Conservation (phyloP, 2,329 filamentous ascomycete species). For the Fusarium sp. region DNA sequence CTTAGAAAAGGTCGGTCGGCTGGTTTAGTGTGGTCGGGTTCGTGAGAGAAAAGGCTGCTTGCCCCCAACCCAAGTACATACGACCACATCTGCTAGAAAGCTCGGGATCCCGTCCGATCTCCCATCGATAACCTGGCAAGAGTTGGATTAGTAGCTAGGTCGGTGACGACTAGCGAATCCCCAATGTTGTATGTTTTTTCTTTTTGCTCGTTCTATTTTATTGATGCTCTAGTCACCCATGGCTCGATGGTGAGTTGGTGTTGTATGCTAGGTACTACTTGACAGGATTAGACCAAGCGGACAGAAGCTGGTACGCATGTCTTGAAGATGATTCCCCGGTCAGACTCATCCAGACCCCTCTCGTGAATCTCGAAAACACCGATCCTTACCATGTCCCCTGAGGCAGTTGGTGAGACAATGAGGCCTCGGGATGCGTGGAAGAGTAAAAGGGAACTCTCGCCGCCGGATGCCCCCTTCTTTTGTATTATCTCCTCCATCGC, state of each 20-base stretch:
- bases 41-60: neutral
- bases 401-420: neutral
- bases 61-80: constrained; percentile 9
- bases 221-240: neutral
- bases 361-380: neutral
- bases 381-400: neutral
- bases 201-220: neutral
- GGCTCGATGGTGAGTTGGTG: no score
- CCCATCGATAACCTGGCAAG: constrained; percentile 14
- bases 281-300: neutral
- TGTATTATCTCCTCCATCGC: neutral
- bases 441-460: neutral
- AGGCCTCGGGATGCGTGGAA: neutral
- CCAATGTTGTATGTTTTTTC: constrained; percentile 7
- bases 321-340: neutral
- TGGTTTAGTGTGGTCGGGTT: no score
- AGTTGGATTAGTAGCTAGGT: constrained; percentile 21
- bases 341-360: neutral
- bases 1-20: no score
- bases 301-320: neutral
- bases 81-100: constrained; percentile 18
- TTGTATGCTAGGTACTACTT: no score
- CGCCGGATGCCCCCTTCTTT: fast-evolving
- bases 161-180: constrained; percentile 14
- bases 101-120: constrained; percentile 18